Evolutionary conservation across 345 rosid species (phyloP), one percentile per base, ranked within the genome.

Genomic region (Cardamine chenopodiifolia): DNA sequence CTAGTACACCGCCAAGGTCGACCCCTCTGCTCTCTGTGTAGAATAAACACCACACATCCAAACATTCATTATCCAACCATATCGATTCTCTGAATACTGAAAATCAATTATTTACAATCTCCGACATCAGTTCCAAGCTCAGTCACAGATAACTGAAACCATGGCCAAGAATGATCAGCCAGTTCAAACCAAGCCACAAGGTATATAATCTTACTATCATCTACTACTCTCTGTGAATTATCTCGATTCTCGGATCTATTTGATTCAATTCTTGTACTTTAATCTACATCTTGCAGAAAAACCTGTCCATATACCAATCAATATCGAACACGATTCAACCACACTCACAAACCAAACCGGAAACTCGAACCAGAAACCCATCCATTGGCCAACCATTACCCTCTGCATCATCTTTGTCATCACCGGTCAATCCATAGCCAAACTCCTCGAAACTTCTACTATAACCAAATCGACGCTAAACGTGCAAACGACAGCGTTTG

Each of bases 381-480:
- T 71, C 72, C 80, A 77, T 1, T 78, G 78, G 81, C 61, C 72
- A 17, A 78, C 77, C 5, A 72, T 78, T 13, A 12, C 47, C 25
- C 11, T 78, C 69, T 78, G 64, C 4, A 53, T 52, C 64, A 52
- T 65, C 74, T 72, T 78, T 35, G 73, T 25, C 23, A 66, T 78
- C 57, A n/a, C 35, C 3, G 81, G 81, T 18, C 81, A 72, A 50
- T 11, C 74, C 52, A 53, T 66, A 19, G 78, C 78, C 0, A 78
- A 14, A 52, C 73, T 78, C 69, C 70, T 78, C 64, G 73, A 78
- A 78, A 78, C 63, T 78, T 72, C 19, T 71, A 57, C 64, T 78
- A 78, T 18, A 56, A 65, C 6, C 14, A 72, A 40, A 78, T 20
- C 73, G 3, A 77, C 68, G 42, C 59, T 15, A 57, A 2, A 3